Conservation (phyloP, 2,329 filamentous ascomycete species). For the Hymenoscyphus scutula region DNA sequence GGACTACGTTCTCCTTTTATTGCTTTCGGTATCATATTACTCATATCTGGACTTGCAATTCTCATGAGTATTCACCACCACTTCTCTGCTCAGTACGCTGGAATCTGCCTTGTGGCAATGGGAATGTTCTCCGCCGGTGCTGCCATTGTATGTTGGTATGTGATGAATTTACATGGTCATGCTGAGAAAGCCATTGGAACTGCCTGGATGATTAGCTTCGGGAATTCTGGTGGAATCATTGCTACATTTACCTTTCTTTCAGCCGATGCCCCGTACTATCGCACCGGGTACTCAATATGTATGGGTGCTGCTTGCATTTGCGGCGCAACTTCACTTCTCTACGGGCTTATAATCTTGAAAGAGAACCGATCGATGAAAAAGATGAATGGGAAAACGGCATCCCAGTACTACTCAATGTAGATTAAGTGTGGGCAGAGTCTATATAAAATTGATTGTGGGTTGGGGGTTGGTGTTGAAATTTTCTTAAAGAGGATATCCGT, state of each 20-base stretch:
- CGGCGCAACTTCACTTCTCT: background rate
- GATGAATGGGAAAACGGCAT: too few relatives aligned
- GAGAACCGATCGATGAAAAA: too few relatives aligned
- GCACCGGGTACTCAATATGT: constrained; percentile 71
- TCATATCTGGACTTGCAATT: constrained; percentile 70
- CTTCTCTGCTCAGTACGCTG: constrained; percentile 68
- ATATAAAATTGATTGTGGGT: too few relatives aligned
- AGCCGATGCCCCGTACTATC: constrained; percentile 65
- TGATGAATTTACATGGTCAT: constrained; percentile 86
- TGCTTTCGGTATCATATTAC: constrained; percentile 63
- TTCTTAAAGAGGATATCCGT: too few relatives aligned
- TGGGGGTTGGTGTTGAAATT: too few relatives aligned
- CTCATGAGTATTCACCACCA: constrained; percentile 52
- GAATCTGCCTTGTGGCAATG: constrained; percentile 75
- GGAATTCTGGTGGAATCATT: constrained; percentile 75
- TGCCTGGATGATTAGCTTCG: constrained; percentile 74
- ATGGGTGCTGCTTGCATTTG: constrained; percentile 42
- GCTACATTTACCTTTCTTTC: constrained; percentile 65
- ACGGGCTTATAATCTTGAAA: too few relatives aligned
- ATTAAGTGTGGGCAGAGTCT: too few relatives aligned
- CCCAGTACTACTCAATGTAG: too few relatives aligned
- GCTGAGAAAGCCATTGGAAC: constrained; percentile 89
- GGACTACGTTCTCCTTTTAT: constrained; percentile 68
- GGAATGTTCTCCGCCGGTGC: constrained; percentile 78
- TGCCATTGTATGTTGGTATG: constrained; percentile 81